Conservation (phyloP, 257 asterid species). For the Ehretia macrophylla region DNA sequence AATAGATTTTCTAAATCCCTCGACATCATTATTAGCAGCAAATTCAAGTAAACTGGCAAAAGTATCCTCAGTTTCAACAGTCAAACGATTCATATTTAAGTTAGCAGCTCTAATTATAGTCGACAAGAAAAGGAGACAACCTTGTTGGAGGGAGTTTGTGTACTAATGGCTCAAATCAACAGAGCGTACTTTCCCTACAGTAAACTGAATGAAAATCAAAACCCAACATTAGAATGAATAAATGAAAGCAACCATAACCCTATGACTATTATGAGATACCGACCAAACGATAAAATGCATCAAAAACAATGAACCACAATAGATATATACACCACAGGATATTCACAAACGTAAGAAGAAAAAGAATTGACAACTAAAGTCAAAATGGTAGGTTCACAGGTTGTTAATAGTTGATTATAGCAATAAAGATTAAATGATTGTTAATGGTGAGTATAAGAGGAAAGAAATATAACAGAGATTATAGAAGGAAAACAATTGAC, state of each 20-base stretch:
- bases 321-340: too few relatives aligned
- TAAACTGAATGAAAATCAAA: slow-evolving; percentile 28
- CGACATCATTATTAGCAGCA: slow-evolving; percentile 71
- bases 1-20: slow-evolving; percentile 34
- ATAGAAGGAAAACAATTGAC: background rate
- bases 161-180: slow-evolving; percentile 16
- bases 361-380: too few relatives aligned
- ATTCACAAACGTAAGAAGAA: background rate
- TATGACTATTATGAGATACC: too few relatives aligned
- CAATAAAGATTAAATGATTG: background rate
- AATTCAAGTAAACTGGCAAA: slow-evolving; percentile 62
- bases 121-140: slow-evolving; percentile 12
- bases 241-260: background rate
- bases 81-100: slow-evolving; percentile 40
- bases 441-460: background rate
- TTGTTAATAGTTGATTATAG: background rate
- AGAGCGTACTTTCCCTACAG: slow-evolving; percentile 24
- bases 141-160: slow-evolving; percentile 9
- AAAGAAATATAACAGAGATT: background rate
- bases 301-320: too few relatives aligned
- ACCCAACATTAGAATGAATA: slow-evolving; percentile 28
- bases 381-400: too few relatives aligned
- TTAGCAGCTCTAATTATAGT: slow-evolving; percentile 8
- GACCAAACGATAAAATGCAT: background rate
- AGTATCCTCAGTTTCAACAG: slow-evolving; percentile 48